Evolutionary conservation across 495 filamentous ascomycete species (phyloP).

Genomic region (Echria macrotheca): DNA sequence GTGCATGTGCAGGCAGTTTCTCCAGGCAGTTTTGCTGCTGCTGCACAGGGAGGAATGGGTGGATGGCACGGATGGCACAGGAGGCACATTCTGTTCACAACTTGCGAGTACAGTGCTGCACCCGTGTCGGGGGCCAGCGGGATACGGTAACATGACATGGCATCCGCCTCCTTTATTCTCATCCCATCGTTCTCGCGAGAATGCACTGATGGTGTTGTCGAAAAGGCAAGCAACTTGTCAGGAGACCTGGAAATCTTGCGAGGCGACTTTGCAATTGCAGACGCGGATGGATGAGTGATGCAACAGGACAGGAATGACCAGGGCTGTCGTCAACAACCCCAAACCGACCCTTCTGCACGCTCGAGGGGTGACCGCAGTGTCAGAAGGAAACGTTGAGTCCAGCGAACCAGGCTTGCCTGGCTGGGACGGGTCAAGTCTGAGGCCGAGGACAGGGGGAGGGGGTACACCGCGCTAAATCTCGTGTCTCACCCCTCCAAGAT

Average conservation of each 20-base stretch:
- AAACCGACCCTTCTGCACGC: background rate
- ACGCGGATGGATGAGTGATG: no score
- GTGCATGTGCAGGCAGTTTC: conserved; percentile 6
- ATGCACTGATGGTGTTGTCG: no score
- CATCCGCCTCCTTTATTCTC: background rate
- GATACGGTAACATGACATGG: no score
- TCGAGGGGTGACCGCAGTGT: conserved; percentile 12
- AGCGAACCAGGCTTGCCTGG: conserved; percentile 3
- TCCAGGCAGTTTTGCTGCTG: conserved; percentile 3
- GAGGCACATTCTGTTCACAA: background rate
- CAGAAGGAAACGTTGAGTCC: background rate
- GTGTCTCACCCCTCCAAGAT: conserved; percentile 3
- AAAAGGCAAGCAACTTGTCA: no score
- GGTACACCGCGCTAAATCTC: conserved; percentile 1
- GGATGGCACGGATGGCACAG: background rate
- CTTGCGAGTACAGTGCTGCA: background rate
- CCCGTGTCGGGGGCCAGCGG: no score
- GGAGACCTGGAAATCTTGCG: no score
- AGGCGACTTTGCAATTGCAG: no score
- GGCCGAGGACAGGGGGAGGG: conserved; percentile 10
- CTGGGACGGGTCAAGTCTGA: conserved; percentile 2
- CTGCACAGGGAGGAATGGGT: conserved; percentile 2
- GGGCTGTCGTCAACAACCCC: conserved; percentile 12
- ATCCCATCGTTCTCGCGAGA: background rate
- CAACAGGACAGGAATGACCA: conserved; percentile 32